A percentile compares a stretch with the other conserved stretches of the same genome.
These are phyloP conservation scores for Coffea humblotiana DNA, from an alignment of 305 asterid species.

Conservation along the genomic window DNA sequence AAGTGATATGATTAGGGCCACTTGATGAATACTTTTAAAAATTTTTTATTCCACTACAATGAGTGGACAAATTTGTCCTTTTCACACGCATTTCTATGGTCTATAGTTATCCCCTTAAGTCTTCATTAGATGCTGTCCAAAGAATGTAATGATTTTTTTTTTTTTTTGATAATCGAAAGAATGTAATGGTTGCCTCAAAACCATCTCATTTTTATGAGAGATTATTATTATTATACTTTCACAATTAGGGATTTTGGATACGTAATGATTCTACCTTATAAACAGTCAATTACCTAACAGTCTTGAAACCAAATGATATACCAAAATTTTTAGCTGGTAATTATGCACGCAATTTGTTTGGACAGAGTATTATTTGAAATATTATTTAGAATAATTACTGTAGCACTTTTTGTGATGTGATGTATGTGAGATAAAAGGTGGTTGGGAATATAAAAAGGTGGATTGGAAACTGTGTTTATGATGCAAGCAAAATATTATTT, in stretches of 20 bases:
- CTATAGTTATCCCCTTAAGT: not conserved
- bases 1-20: conserved; percentile 34
- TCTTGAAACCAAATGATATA: not conserved
- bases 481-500: no score
- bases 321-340: not conserved
- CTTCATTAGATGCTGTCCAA: not conserved
- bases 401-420: no score
- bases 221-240: not conserved
- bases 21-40: conserved; percentile 4
- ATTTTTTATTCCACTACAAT: not conserved
- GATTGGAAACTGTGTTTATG: no score
- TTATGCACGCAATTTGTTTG: no score
- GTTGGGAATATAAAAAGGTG: no score
- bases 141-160: not conserved
- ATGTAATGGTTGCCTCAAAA: not conserved
- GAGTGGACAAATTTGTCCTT: conserved; percentile 29
- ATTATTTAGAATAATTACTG: no score
- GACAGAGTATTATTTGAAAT: no score
- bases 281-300: not conserved
- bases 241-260: not conserved
- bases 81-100: not conserved
- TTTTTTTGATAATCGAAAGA: no score
- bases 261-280: not conserved
- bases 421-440: no score
- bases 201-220: not conserved